Conservation (phyloP, 1,139 yeast genomes). For the Wickerhamomyces sp. region DNA sequence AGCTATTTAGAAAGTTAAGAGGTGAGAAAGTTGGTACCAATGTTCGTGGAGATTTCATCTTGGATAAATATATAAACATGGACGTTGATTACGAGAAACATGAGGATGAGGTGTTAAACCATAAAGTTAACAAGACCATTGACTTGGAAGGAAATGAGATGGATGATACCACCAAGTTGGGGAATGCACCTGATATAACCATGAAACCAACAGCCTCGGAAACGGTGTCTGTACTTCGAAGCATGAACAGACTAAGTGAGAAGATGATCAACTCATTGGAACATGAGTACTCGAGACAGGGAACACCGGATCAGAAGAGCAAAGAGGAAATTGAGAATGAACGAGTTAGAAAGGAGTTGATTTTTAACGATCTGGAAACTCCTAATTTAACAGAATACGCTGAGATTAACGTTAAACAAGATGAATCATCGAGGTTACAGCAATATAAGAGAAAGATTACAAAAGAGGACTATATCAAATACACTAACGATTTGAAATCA, state of each 20-base stretch:
- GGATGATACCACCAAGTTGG: conserved; percentile 72
- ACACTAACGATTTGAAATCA: conserved; percentile 25
- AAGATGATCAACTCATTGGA: conserved; percentile 65
- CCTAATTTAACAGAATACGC: conserved; percentile 47
- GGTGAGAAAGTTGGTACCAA: conserved; percentile 79
- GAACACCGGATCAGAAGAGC: conserved; percentile 26
- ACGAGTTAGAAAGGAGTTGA: conserved; percentile 42
- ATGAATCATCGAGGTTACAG: conserved; percentile 6
- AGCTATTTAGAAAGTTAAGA: conserved; percentile 76
- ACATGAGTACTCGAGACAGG: conserved; percentile 32
- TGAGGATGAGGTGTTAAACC: conserved; percentile 32
- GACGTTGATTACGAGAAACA: conserved; percentile 43
- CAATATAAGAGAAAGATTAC: conserved; percentile 7
- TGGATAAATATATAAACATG: conserved; percentile 75
- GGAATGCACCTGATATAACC: conserved; percentile 84
- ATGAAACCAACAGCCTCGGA: conserved; percentile 66
- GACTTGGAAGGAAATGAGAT: conserved; percentile 78
- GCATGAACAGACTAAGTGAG: conserved; percentile 84
- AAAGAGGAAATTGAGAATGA: conserved; percentile 29
- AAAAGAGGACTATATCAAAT: conserved; percentile 13
- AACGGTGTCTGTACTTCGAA: conserved; percentile 67
- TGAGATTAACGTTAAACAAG: conserved; percentile 46
- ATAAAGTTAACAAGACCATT: conserved; percentile 51
- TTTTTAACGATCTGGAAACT: conserved; percentile 58
- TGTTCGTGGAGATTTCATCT: conserved; percentile 76